These are phyloP conservation scores for Salvia splendens DNA, from an alignment of 257 asterid genomes.

Conservation along the genomic window DNA sequence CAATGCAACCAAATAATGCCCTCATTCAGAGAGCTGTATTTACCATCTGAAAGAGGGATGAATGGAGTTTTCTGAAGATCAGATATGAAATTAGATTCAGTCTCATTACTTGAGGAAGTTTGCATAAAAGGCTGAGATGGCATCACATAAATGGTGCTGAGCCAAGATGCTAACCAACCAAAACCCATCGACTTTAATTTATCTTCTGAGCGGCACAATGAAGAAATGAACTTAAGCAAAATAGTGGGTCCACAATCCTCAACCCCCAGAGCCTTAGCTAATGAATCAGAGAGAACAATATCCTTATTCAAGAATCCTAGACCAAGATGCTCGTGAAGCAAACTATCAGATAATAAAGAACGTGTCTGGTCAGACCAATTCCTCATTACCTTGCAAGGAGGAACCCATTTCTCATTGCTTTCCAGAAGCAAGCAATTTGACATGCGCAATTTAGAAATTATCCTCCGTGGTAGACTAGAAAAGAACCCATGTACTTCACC, in stretches of 20 bases:
- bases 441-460: slow-evolving; percentile 75
- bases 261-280: slow-evolving; percentile 82
- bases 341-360: slow-evolving; percentile 62
- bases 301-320: slow-evolving; percentile 82
- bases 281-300: slow-evolving; percentile 71
- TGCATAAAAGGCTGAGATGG: slow-evolving; percentile 41
- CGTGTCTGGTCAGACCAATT: slow-evolving; percentile 84
- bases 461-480: slow-evolving; percentile 76
- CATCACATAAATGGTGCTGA: slow-evolving; percentile 62
- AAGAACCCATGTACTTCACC: slow-evolving; percentile 98
- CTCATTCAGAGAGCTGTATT: slow-evolving; percentile 62
- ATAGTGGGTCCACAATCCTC: slow-evolving; percentile 86
- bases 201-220: slow-evolving; percentile 58
- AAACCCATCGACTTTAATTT: slow-evolving; percentile 71
- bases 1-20: slow-evolving; percentile 81
- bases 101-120: slow-evolving; percentile 39
- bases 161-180: slow-evolving; percentile 77
- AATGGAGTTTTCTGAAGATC: slow-evolving; percentile 64
- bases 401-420: slow-evolving; percentile 70
- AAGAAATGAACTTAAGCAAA: slow-evolving; percentile 55
- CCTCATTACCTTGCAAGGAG: slow-evolving; percentile 86
- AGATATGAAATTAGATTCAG: slow-evolving; percentile 54
- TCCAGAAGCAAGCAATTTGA: slow-evolving; percentile 81
- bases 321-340: slow-evolving; percentile 82
- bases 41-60: slow-evolving; percentile 87